These are phyloP conservation scores for Nepenthes alata DNA, from an alignment of 179 eudicot genomes.

Conservation along the genomic window DNA sequence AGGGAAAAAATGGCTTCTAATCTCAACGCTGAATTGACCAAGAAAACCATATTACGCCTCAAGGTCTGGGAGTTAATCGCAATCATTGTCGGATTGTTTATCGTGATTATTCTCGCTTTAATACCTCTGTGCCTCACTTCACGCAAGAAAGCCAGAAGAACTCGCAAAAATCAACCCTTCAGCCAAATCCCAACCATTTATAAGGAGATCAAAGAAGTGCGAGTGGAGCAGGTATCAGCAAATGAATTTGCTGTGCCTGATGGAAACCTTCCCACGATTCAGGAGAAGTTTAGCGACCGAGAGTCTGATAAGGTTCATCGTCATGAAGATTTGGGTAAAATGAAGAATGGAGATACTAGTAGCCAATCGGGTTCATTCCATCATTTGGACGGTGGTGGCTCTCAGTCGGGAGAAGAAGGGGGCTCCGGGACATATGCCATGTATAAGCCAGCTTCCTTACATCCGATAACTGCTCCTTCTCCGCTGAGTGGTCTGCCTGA, in stretches of 20 bases:
- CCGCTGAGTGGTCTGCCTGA: slow-evolving; percentile 86
- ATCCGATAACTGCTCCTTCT: slow-evolving; percentile 81
- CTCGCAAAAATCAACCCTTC: slow-evolving; percentile 33
- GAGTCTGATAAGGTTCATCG: slow-evolving; percentile 57
- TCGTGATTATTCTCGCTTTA: slow-evolving; percentile 40
- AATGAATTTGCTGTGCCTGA: slow-evolving; percentile 40
- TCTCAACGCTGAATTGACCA: slow-evolving; percentile 46
- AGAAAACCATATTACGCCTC: slow-evolving; percentile 39
- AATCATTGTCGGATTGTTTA: slow-evolving; percentile 50
- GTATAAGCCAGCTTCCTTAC: slow-evolving; percentile 50
- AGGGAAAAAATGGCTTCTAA: slow-evolving; percentile 40
- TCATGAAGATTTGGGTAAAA: slow-evolving; percentile 49
- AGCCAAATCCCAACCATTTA: slow-evolving; percentile 71
- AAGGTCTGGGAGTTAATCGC: slow-evolving; percentile 84
- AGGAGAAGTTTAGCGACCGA: slow-evolving; percentile 60
- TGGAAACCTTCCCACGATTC: slow-evolving; percentile 60
- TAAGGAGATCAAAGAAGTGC: slow-evolving; percentile 87
- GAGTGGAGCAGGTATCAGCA: slow-evolving; percentile 52
- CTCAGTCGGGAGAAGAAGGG: slow-evolving; percentile 68
- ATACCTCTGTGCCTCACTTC: slow-evolving; percentile 42
- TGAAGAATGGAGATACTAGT: slow-evolving; percentile 40
- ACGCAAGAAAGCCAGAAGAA: slow-evolving; percentile 50
- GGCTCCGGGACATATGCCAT: slow-evolving; percentile 44
- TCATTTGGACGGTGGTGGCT: slow-evolving; percentile 45
- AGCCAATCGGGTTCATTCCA: slow-evolving; percentile 75